Base-by-base conservation (phyloP, 805 yeast species). In the Candida pseudofarinosa region DNA sequence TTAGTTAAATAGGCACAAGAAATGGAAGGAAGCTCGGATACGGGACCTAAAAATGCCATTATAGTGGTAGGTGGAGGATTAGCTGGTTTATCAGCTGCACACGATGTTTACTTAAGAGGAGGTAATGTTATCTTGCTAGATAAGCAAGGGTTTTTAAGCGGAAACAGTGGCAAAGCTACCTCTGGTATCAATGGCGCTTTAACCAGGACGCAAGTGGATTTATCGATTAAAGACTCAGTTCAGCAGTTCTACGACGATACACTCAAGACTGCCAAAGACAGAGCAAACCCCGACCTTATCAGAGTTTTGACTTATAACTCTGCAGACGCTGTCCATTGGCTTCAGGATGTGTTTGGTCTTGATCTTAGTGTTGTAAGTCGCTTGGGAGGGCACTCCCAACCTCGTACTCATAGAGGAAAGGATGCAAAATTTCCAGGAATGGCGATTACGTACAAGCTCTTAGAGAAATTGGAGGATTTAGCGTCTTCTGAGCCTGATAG, bases 331-430 rank as follows among this genome's bases (percentile, higher is more conserved):
- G 74, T 87, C 38, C 77, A 77, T 38, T 87, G 95, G 91, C 71
- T 87, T 40, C 84, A 83, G 50, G 72, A 76, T 23, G 75, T 72
- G 3, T 79, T 85, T 51, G 74, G 71, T 4, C 63, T 85, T 39
- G 86, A 82, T 52, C 65, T 87, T 43, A 74, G 85, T 5, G 69
- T 81, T 13, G 84, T 87, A 10, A 76, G 87, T n/a, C 77, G 86
- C 52, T 62, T 87, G 35, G 95, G 95, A 19, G 96, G 96, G 2
- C 95, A 87, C 56, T 81, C 89, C 1, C 79, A 73, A 39, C 81
- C 88, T 16, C 72, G 96, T 59, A 87, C 96, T 1, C 95, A 87
- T 59, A 74, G 95, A 52, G 90, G 95, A 1, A 74, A 77, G 39
- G 84, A 79, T 46, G 74, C 80, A 15, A 70, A 76, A 46, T 79